Evolutionary conservation across 352 stramenopile species (phyloP).

Genomic region (Phytopythium boreale): DNA sequence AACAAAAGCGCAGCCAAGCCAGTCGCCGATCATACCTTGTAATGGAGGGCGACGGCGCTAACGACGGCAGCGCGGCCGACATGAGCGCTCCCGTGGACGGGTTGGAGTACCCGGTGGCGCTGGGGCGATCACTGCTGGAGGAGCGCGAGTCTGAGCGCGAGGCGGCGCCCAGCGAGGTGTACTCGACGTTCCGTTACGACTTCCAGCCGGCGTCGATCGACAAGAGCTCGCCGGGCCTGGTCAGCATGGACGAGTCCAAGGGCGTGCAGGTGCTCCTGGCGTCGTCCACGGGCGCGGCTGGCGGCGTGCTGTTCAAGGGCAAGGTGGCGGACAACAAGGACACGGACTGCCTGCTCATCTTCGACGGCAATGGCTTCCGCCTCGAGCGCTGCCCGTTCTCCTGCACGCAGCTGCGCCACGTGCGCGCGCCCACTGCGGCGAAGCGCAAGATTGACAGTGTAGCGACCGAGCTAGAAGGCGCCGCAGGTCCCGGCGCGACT

Average conservation of each 20-base stretch:
- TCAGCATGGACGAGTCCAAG: conserved; percentile 56
- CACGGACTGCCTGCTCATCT: conserved; percentile 79
- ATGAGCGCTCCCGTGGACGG: conserved; percentile 32
- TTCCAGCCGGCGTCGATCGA: conserved; percentile 83
- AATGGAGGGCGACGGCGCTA: not conserved
- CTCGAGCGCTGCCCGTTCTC: conserved; percentile 70
- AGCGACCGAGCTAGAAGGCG: not conserved
- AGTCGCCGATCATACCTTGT: too few species aligned
- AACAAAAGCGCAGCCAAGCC: not conserved
- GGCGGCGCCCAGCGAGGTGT: conserved; percentile 24
- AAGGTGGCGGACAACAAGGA: conserved; percentile 78
- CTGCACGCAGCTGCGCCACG: conserved; percentile 71
- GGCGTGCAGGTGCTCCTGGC: conserved; percentile 65
- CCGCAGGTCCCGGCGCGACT: not conserved
- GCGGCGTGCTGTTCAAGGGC: conserved; percentile 76
- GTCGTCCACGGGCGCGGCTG: conserved; percentile 41
- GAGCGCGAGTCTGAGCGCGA: conserved; percentile 10
- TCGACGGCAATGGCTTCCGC: conserved; percentile 61
- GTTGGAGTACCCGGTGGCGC: conserved; percentile 47
- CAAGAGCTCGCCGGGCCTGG: conserved; percentile 54
- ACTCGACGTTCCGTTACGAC: conserved; percentile 74
- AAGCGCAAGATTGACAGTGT: conserved; percentile 6
- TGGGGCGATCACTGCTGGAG: conserved; percentile 42
- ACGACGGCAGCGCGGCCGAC: not conserved
- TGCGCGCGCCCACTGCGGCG: conserved; percentile 33